Evolutionary conservation across 306 rosid genomes (phyloP), one percentile per base, ranked within the genome.

Genomic region (Mimosa bimucronata): DNA sequence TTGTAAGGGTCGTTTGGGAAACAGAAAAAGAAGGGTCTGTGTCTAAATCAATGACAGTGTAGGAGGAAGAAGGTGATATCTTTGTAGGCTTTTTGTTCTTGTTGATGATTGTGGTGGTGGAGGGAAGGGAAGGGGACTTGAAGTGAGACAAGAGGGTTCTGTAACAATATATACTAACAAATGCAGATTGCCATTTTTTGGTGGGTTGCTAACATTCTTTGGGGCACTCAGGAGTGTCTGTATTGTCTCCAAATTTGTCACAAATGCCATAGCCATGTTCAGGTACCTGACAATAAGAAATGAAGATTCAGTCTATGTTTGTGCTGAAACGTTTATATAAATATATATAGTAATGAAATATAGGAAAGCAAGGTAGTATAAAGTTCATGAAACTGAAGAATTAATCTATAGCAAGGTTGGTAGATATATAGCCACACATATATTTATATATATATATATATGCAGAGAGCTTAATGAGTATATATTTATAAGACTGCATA

Each of bases 151-250:
- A 8, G 15, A 45, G 50, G 15, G 50, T 13, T 13, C 50, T 45
- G 8, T 85, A 88, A 71, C 87, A 88, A 53, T 83, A 86, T 41
- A 88, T 73, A 40, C 60, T 60, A 16, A 79, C 14, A 66, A 88
- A 83, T 28, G 89, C 89, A 0, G 84, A 66, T 16, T 31, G 87
- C 90, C 90, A 85, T 70, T 80, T 82, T 70, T 57, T 82, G 28
- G 21, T 55, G 10, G 29, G 29, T 55, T 55, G 62, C 14, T 55
- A 9, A 55, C 29, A 23, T 21, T 55, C 14, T 55, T 55, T 23
- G 62, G 29, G 6, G 14, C 29, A 9, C 5, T 9, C 62, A 55
- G 66, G 23, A 60, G 37, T 60, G 18, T 11, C 18, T 60, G 34
- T 25, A 60, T 60, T 26, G 2, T 13, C 34, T 26, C 66, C 66